These are phyloP conservation scores for Metschnikowia koreensis DNA, from an alignment of 805 yeast genomes.

Conservation along the genomic window DNA sequence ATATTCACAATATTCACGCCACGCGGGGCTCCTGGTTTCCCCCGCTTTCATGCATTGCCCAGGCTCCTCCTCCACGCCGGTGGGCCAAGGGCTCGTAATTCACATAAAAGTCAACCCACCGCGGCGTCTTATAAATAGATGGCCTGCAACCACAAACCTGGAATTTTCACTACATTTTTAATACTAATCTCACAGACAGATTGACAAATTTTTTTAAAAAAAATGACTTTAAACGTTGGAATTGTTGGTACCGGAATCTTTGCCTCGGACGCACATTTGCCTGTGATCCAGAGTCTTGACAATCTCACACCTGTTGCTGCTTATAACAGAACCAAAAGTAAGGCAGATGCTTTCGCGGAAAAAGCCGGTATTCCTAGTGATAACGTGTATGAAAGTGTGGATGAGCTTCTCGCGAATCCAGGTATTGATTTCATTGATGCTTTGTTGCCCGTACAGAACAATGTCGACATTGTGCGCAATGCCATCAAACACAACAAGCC, in stretches of 20 bases:
- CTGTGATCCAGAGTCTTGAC: slow-evolving; percentile 55
- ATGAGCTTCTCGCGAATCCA: slow-evolving; percentile 64
- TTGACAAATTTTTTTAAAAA: no score
- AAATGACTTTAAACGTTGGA: slow-evolving; percentile 50
- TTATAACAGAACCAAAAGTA: slow-evolving; percentile 77
- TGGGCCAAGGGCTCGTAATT: slow-evolving; percentile 1
- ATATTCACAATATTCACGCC: not conserved
- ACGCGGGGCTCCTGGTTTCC: slow-evolving; percentile 5
- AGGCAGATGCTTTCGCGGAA: slow-evolving; percentile 78
- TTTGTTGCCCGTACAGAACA: slow-evolving; percentile 83
- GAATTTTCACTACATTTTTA: no score
- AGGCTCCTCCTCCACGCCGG: not conserved
- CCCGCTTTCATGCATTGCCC: slow-evolving; percentile 7
- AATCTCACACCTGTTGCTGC: slow-evolving; percentile 63
- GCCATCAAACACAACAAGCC: slow-evolving; percentile 79
- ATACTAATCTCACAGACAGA: no score
- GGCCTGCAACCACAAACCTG: not conserved
- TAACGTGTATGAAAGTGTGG: slow-evolving; percentile 60
- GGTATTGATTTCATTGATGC: slow-evolving; percentile 78
- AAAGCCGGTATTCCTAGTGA: slow-evolving; percentile 49
- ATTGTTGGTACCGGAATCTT: slow-evolving; percentile 84
- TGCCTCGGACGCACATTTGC: slow-evolving; percentile 81
- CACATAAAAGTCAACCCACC: not conserved
- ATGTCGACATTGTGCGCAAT: slow-evolving; percentile 61
- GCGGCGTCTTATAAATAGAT: slow-evolving; percentile 1